phyloP scores from a whole-genome alignment of 2,329 filamentous ascomycete species.

The Colletotrichum plurivorum region DNA sequence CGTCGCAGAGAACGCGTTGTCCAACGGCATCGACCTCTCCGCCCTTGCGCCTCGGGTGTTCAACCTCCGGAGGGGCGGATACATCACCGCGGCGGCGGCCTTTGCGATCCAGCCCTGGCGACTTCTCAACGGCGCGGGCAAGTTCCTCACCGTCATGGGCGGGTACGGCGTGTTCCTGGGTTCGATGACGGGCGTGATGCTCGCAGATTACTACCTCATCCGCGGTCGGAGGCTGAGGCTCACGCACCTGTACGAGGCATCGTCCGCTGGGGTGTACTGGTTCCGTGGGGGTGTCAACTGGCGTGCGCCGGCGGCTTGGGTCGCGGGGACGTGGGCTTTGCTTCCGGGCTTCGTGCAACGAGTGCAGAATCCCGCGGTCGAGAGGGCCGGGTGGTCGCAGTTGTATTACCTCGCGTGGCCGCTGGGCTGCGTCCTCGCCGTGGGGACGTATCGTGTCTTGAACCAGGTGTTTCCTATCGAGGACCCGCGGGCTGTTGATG shows the following conservation, averaged over 20 bases:
- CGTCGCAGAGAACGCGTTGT: slow-evolving; percentile 42
- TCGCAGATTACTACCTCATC: slow-evolving; percentile 52
- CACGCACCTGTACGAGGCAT: slow-evolving; percentile 50
- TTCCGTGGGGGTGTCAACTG: slow-evolving; percentile 44
- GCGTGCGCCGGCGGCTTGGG: slow-evolving; percentile 42
- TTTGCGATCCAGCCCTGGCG: slow-evolving; percentile 46
- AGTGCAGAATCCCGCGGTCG: slow-evolving; percentile 36
- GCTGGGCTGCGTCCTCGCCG: slow-evolving; percentile 43
- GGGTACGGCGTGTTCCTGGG: slow-evolving; percentile 53
- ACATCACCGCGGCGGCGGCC: slow-evolving; percentile 40
- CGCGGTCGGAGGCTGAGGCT: slow-evolving; percentile 52
- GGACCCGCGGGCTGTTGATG: slow-evolving; percentile 42
- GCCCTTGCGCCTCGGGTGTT: slow-evolving; percentile 46
- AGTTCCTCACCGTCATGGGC: slow-evolving; percentile 48
- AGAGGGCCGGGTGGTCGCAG: slow-evolving; percentile 45
- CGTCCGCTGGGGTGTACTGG: slow-evolving; percentile 43
- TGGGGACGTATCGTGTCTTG: slow-evolving; percentile 40
- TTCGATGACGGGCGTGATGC: slow-evolving; percentile 54
- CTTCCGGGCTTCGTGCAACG: slow-evolving; percentile 44
- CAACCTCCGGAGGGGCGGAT: slow-evolving; percentile 40
- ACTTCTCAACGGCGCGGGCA: slow-evolving; percentile 43
- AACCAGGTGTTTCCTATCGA: slow-evolving; percentile 43
- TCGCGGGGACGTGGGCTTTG: slow-evolving; percentile 42
- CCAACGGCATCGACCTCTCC: slow-evolving; percentile 47
- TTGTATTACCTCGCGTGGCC: slow-evolving; percentile 48